phyloP scores from a whole-genome alignment of 2,329 filamentous ascomycete species.

The Diaporthe humulicola region DNA sequence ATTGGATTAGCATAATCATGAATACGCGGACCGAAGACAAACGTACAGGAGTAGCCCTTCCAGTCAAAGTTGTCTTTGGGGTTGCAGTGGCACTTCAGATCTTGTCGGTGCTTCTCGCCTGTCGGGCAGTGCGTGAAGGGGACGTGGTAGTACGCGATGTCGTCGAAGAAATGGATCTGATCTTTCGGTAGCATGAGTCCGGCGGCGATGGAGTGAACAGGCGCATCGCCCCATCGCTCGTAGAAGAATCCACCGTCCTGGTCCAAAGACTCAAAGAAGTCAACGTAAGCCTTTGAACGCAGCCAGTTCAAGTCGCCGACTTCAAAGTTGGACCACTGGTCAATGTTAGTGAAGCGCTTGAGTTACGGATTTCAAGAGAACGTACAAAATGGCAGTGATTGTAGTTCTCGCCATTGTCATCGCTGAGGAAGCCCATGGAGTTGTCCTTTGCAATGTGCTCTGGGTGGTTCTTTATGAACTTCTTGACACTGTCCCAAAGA shows the following conservation, averaged over 20 bases:
- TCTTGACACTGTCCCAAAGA: conserved; percentile 94
- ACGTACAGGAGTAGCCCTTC: conserved; percentile 97
- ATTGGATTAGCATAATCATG: background rate
- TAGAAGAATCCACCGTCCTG: conserved; percentile 98
- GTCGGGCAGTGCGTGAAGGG: conserved; percentile 98
- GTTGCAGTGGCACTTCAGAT: conserved; percentile 94
- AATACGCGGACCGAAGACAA: conserved; percentile 37
- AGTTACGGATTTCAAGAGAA: conserved; percentile 41
- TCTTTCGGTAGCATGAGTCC: conserved; percentile 89
- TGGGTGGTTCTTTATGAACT: conserved; percentile 91
- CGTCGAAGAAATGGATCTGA: conserved; percentile 98
- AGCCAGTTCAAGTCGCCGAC: conserved; percentile 96
- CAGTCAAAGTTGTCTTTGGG: conserved; percentile 99
- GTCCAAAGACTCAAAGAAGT: conserved; percentile 92
- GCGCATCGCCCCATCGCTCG: conserved; percentile 97
- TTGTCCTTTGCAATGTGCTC: conserved; percentile 89
- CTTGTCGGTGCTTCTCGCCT: conserved; percentile 83
- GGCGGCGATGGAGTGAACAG: conserved; percentile 97
- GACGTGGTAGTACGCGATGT: conserved; percentile 98
- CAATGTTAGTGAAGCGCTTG: conserved; percentile 5
- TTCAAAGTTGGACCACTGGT: conserved; percentile 98
- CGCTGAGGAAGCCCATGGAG: conserved; percentile 90
- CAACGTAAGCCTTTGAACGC: conserved; percentile 86
- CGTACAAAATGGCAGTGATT: conserved; percentile 97
- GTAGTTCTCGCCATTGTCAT: conserved; percentile 91